Conservation (phyloP, 129 eudicot genomes). For the Chrysanthemum lavandulifolium region DNA sequence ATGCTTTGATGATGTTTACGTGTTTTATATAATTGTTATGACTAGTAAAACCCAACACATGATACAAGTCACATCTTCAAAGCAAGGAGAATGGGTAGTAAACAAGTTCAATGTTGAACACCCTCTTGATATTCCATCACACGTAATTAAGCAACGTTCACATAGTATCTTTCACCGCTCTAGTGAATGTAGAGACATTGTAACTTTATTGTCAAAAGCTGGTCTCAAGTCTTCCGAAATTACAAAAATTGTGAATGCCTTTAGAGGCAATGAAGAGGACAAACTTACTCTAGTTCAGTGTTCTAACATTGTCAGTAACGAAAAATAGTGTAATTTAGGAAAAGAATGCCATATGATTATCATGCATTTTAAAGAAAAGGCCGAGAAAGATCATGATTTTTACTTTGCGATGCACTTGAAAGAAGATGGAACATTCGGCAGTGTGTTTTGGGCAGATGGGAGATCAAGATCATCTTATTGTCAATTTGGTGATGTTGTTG, state of each 20-base stretch:
- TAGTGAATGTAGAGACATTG: neutral
- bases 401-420: slow-evolving; percentile 5
- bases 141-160: slow-evolving; percentile 1
- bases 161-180: neutral
- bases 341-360: neutral
- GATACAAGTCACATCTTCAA: neutral
- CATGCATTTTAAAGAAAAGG: neutral
- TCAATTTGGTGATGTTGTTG: neutral
- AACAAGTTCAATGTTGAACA: neutral
- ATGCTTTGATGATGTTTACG: no score
- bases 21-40: no score
- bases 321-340: no score
- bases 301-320: no score
- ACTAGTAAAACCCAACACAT: no score
- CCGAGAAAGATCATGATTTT: neutral
- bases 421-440: neutral
- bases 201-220: slow-evolving; percentile 5
- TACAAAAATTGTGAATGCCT: neutral
- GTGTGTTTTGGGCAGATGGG: neutral
- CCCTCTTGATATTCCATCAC: slow-evolving; percentile 1
- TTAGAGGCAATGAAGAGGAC: slow-evolving; percentile 1
- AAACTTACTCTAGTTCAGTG: neutral
- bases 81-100: neutral
- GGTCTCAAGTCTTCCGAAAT: neutral
- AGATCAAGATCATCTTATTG: no score